Evolutionary conservation across 495 filamentous ascomycete genomes (phyloP), one percentile per base, ranked within the genome.

Genomic region (Hypoxylon perforatum): DNA sequence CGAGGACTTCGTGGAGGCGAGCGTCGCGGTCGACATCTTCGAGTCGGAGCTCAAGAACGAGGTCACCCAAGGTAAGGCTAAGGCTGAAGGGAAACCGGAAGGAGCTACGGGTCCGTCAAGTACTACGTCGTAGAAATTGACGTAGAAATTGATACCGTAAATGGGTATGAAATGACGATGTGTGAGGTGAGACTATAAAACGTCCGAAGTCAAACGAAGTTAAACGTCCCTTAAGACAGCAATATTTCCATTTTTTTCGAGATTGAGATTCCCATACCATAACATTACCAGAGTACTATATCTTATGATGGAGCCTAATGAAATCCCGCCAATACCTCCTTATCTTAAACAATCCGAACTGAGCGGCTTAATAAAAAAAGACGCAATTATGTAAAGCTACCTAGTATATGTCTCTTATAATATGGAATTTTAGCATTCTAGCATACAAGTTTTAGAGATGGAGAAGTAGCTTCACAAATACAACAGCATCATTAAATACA

Each of bases 1-100:
- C 38, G 95, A 98, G 75, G 95, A 97, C 58, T 98, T 97, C 78
- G 89, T 97, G 28, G 92, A 95, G 67, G 90, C 91, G 19, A 97
- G 93, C 63, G 84, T 90, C 63, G 90, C 90, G 0, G 92, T 94
- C 35, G 93, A 95, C 75, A 91, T 94, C 69, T 87, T 85, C 55
- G 77, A 85, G 28, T 82, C 79, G 59, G 80, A 84, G 65, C 69
- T 84, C 49, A 79, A 79, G 61, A 73, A 70, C 1, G 81, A 84
- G 69, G 80, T 77, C 21, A 74, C 78, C 18, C 73, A 79, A 55
- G 79, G 78, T 21, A 70, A 76, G 50, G 65, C 45, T 0, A 61
- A 53, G 42, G 48, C 66, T 11, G 67, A 70, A 45, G 62, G 67
- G 7, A 61, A 52, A 62, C 15, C 61, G 18, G 67, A 70, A 51